Evolutionary conservation across 108 stramenopile genomes (phyloP).

Genomic region (Cyclotella atomus): DNA sequence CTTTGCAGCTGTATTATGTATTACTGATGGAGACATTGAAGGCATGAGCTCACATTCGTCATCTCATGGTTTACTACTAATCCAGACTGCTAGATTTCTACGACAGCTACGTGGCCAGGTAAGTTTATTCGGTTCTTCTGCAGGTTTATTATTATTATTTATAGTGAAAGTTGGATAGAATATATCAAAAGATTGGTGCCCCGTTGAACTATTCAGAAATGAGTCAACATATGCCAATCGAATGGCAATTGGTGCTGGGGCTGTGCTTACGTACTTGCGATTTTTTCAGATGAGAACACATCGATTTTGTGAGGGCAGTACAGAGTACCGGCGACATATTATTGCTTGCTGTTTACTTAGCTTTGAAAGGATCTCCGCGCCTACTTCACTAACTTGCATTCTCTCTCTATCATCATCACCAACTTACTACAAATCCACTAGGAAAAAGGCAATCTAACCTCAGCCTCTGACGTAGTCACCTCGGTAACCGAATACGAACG

Average conservation of each 20-base stretch:
- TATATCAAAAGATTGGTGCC: background rate
- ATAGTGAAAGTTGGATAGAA: background rate
- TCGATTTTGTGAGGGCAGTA: no score
- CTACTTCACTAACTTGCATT: no score
- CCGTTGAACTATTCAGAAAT: no score
- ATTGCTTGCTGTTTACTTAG: no score
- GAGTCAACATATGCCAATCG: no score
- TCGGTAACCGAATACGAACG: slow-evolving; percentile 59
- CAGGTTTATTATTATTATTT: background rate
- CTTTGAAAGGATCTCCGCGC: no score
- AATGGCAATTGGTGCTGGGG: no score
- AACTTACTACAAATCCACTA: slow-evolving; percentile 23
- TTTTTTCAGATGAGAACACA: no score
- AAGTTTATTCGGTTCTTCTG: background rate
- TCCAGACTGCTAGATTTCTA: slow-evolving; percentile 27
- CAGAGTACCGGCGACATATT: no score
- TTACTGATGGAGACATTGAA: background rate
- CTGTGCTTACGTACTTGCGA: no score
- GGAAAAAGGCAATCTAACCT: slow-evolving; percentile 60
- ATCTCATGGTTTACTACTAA: background rate
- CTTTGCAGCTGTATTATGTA: background rate
- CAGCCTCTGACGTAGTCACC: slow-evolving; percentile 43
- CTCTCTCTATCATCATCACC: no score
- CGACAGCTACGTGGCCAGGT: slow-evolving; percentile 61
- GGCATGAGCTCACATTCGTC: background rate